phyloP scores from a whole-genome alignment of 768 basidiomycete species.

The Cystofilobasidium capitatum region DNA sequence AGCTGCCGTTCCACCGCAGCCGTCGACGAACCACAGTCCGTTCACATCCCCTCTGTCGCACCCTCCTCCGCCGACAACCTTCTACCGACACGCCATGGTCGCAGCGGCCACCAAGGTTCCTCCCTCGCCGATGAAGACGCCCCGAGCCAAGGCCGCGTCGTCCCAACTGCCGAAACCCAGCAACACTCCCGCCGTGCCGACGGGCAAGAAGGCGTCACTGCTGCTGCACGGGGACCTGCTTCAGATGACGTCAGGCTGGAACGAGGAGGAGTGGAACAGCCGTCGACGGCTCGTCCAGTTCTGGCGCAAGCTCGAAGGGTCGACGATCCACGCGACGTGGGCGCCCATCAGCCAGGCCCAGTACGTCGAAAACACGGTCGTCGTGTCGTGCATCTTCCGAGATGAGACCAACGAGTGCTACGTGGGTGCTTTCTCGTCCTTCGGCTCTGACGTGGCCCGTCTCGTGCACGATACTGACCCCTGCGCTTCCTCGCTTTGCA shows the following conservation, averaged over 20 bases:
- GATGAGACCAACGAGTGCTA: slow-evolving; percentile 64
- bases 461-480: background rate
- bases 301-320: slow-evolving; percentile 63
- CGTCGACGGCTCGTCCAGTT: slow-evolving; percentile 83
- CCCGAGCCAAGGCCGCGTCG: background rate
- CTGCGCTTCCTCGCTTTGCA: background rate
- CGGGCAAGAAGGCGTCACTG: slow-evolving; percentile 15
- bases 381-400: slow-evolving; percentile 90
- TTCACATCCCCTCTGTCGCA: background rate
- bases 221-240: slow-evolving; percentile 16
- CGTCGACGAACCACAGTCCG: too few species aligned
- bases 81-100: background rate
- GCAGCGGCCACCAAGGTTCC: slow-evolving; percentile 1
- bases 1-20: background rate
- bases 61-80: background rate
- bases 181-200: background rate
- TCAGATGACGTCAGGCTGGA: slow-evolving; percentile 33
- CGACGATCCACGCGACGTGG: slow-evolving; percentile 66
- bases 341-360: slow-evolving; percentile 63
- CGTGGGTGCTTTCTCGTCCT: slow-evolving; percentile 15
- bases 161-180: too few species aligned
- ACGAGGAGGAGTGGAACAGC: slow-evolving; percentile 53
- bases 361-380: slow-evolving; percentile 62
- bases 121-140: background rate
- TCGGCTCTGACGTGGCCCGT: background rate